phyloP scores from a whole-genome alignment of 2,329 filamentous ascomycete genomes.

The Massarina eburnea region DNA sequence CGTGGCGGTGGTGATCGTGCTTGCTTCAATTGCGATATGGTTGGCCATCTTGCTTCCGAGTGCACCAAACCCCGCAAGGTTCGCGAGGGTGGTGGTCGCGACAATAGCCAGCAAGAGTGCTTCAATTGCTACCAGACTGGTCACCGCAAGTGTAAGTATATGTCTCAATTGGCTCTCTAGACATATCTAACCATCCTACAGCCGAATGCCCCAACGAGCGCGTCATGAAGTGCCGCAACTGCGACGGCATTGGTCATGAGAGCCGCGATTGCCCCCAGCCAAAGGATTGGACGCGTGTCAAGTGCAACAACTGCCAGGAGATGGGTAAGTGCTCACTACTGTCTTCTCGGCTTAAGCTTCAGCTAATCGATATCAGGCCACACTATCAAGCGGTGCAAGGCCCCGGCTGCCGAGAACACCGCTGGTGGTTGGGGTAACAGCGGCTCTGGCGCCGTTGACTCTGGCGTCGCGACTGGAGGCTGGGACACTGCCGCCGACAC shows the following conservation, averaged over 20 bases:
- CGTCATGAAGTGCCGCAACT: constrained; percentile 58
- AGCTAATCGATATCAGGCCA: constrained; percentile 37
- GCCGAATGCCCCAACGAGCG: constrained; percentile 29
- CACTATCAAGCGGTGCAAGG: constrained; percentile 41
- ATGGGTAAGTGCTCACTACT: constrained; percentile 21
- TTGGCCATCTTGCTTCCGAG: constrained; percentile 9
- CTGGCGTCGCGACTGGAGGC: constrained; percentile 7
- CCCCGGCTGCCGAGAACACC: constrained; percentile 15
- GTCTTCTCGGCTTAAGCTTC: background rate
- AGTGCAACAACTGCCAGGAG: constrained; percentile 60
- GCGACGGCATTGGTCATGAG: constrained; percentile 63
- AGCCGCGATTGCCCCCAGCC: constrained; percentile 58
- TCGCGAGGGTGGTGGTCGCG: constrained; percentile 15
- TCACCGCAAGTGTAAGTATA: constrained; percentile 21
- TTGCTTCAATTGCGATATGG: constrained; percentile 24
- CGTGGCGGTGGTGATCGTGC: constrained; percentile 16
- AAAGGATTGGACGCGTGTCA: constrained; percentile 58
- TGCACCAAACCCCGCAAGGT: constrained; percentile 22
- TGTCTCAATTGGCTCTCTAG: background rate
- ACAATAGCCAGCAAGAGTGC: constrained; percentile 20
- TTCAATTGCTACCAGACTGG: constrained; percentile 32
- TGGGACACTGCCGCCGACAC: constrained; percentile 11
- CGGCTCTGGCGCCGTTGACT: background rate
- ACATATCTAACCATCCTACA: background rate
- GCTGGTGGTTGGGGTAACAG: constrained; percentile 4